phyloP scores from a whole-genome alignment of 176 grass and related monocot species.

The Oryza meyeriana region DNA sequence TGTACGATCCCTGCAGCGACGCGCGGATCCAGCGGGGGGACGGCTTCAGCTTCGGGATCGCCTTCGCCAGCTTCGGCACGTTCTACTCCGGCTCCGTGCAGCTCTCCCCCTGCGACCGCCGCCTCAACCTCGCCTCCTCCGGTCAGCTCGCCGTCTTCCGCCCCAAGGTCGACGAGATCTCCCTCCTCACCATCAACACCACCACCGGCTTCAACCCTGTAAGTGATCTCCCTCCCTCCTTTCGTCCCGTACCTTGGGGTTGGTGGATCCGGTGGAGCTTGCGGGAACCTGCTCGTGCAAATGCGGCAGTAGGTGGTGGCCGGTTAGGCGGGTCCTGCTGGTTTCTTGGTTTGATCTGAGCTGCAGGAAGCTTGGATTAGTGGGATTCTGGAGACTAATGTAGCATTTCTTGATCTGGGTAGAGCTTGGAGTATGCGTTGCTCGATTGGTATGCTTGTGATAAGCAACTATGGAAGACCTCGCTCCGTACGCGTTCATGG shows the following conservation, averaged over 20 bases:
- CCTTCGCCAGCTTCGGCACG: constrained; percentile 47
- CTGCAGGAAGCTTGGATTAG: neutral
- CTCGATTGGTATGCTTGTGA: neutral
- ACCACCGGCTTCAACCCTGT: constrained; percentile 72
- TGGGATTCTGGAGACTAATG: neutral
- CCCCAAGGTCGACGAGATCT: constrained; percentile 97
- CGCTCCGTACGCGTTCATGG: neutral
- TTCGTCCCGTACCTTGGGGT: neutral
- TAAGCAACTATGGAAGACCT: neutral
- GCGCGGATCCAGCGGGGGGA: constrained; percentile 76
- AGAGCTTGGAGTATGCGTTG: neutral
- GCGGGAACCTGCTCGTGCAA: constrained; percentile 24
- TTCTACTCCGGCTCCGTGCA: constrained; percentile 62
- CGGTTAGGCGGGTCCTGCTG: neutral
- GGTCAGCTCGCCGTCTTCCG: constrained; percentile 86
- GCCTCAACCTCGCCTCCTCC: constrained; percentile 58
- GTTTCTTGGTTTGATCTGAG: neutral
- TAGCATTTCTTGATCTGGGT: neutral
- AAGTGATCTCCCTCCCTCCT: neutral
- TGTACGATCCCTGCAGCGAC: constrained; percentile 80
- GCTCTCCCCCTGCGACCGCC: constrained; percentile 93
- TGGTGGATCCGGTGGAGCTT: constrained; percentile 2
- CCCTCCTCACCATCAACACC: constrained; percentile 95
- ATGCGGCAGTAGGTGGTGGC: constrained; percentile 27
- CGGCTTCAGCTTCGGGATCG: constrained; percentile 89